These are phyloP conservation scores for Salix exigua DNA, from an alignment of 345 rosid genomes.

Conservation along the genomic window DNA sequence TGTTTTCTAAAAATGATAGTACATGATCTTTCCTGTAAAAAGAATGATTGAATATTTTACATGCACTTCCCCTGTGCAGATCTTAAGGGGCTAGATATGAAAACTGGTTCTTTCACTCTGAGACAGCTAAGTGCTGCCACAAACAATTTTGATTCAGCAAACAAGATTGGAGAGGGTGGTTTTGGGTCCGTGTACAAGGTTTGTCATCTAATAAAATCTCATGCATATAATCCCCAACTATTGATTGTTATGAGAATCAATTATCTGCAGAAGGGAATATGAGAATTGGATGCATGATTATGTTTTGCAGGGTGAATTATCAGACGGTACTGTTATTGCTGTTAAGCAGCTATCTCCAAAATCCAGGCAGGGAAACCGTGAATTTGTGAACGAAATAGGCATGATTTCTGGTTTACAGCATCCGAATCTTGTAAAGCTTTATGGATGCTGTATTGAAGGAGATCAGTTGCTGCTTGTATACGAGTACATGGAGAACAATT, in stretches of 20 bases:
- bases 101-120: constrained; percentile 35
- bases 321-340: constrained; percentile 58
- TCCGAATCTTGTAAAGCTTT: constrained; percentile 64
- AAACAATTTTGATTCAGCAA: constrained; percentile 35
- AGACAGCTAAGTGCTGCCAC: constrained; percentile 52
- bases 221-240: not conserved
- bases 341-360: constrained; percentile 74
- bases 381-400: constrained; percentile 65
- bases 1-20: too few relatives aligned
- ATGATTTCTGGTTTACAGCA: constrained; percentile 68
- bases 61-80: not conserved
- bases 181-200: constrained; percentile 62
- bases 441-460: constrained; percentile 65
- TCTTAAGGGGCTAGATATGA: constrained; percentile 10
- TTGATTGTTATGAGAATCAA: not conserved
- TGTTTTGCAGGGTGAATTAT: constrained; percentile 43
- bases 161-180: constrained; percentile 68
- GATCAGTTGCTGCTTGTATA: constrained; percentile 56
- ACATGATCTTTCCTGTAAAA: too few relatives aligned
- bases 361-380: constrained; percentile 70
- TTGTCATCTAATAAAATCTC: not conserved
- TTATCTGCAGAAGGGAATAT: not conserved
- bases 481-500: constrained; percentile 69
- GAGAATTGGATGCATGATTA: not conserved
- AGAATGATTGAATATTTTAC: too few relatives aligned